phyloP scores from a whole-genome alignment of 129 eudicot genomes.

The Apium graveolens region DNA sequence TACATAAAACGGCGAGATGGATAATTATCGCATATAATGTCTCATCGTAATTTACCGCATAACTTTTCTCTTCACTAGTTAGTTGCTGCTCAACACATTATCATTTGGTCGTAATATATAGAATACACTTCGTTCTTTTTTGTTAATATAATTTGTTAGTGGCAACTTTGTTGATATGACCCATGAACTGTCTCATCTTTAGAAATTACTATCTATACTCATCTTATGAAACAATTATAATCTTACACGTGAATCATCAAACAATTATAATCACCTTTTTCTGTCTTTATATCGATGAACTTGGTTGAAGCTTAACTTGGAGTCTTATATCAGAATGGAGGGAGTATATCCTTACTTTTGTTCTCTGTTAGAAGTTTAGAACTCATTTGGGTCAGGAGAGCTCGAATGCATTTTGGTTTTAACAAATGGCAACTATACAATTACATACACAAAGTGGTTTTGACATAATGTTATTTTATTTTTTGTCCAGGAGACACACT shows the following conservation, averaged over 20 bases:
- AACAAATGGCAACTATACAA: neutral
- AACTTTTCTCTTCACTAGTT: neutral
- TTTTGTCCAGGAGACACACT: conserved; percentile 20
- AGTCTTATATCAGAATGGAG: neutral
- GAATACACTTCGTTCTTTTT: neutral
- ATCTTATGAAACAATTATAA: neutral
- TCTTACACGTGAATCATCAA: neutral
- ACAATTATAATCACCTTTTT: neutral
- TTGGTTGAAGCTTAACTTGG: neutral
- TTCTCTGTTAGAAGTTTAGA: neutral
- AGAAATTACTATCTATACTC: neutral
- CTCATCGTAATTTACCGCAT: neutral
- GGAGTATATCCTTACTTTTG: neutral
- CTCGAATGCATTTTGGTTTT: neutral
- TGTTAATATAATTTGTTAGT: neutral
- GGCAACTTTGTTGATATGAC: neutral
- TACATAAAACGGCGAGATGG: neutral
- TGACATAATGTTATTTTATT: neutral
- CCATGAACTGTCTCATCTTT: neutral
- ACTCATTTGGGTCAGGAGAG: neutral
- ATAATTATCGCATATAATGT: neutral
- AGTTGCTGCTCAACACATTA: neutral
- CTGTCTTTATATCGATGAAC: too few relatives aligned
- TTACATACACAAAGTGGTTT: neutral
- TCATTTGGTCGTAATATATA: neutral